Evolutionary conservation across 352 stramenopile species (phyloP), one percentile per base, ranked within the genome.

Genomic region (Globisporangium spiculum): DNA sequence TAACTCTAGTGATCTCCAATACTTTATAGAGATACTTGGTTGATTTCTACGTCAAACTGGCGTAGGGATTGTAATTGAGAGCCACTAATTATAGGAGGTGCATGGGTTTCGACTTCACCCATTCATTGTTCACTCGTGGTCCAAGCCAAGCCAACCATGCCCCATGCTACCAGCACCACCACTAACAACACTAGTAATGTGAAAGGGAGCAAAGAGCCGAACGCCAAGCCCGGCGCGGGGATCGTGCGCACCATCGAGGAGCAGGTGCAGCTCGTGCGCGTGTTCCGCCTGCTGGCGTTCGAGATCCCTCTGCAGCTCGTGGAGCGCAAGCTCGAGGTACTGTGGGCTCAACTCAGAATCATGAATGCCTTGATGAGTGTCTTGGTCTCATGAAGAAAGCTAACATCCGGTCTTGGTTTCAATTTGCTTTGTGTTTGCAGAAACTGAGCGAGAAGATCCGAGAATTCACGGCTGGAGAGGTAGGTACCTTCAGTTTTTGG

Each of bases 211-310:
- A 54, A 16, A 27, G 41, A 80, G 55, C 50, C 30, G 60, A 75
- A 57, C 52, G 5, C 38, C 12, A 71, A 48, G 38, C 69, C 76
- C 32, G 69, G 74, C 63, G 67, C 27, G 12, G 74, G 56, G 60
- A 66, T 60, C 14, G 72, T 79, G 20, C 79, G 75, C 58, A 91
- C 76, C 27, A 82, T 94, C 24, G 86, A 92, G 53, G 86, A 94
- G 73, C 81, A 92, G 70, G 70, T 92, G n/a, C 86, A 92, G 61
- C 73, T 94, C 16, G 76, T 78, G 16, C 78, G 86, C 59, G 78
- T 93, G 20, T 93, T 94, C 60, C 84, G 86, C 10, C 60, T 86
- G 20, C 67, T 94, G 12, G 77, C 82, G 1, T 89, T 94, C 53
- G 83, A 93, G 12, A 78, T 88, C 1, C 81, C 86, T 0, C 69